Conservation (phyloP, 2,329 filamentous ascomycete species). For the Alternaria panax region DNA sequence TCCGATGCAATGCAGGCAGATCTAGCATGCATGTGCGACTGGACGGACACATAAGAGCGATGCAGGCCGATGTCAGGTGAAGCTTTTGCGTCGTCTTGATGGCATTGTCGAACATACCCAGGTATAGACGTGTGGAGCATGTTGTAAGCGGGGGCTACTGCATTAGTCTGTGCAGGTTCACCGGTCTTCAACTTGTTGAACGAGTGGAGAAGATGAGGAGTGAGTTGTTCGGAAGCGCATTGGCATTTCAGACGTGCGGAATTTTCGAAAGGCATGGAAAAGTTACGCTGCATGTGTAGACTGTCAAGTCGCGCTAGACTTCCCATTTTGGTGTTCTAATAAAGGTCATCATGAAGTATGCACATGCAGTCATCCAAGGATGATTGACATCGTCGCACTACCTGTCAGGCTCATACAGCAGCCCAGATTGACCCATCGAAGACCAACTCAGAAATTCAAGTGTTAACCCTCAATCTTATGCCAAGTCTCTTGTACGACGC, state of each 20-base stretch:
- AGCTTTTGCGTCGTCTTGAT: constrained; percentile 1
- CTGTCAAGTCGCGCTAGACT: neutral
- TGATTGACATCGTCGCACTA: neutral
- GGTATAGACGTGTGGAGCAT: neutral
- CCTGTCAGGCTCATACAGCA: neutral
- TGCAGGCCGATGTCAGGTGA: constrained; percentile 4
- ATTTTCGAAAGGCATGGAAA: neutral
- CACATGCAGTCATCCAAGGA: neutral
- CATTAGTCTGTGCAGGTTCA: neutral
- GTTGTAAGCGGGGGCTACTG: neutral
- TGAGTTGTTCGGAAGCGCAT: neutral
- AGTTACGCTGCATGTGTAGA: neutral
- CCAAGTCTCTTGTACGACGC: neutral
- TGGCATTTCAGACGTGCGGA: neutral
- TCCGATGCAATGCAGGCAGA: neutral
- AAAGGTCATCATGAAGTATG: neutral
- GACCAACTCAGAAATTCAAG: neutral
- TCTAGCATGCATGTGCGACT: neutral
- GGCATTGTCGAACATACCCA: neutral
- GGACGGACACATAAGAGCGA: neutral
- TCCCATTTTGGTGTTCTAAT: neutral
- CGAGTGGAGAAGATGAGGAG: neutral
- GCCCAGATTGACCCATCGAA: neutral
- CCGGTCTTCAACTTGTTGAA: neutral
- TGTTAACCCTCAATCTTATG: neutral